phyloP scores from a whole-genome alignment of 257 asterid species.

The Ballota nigra region DNA sequence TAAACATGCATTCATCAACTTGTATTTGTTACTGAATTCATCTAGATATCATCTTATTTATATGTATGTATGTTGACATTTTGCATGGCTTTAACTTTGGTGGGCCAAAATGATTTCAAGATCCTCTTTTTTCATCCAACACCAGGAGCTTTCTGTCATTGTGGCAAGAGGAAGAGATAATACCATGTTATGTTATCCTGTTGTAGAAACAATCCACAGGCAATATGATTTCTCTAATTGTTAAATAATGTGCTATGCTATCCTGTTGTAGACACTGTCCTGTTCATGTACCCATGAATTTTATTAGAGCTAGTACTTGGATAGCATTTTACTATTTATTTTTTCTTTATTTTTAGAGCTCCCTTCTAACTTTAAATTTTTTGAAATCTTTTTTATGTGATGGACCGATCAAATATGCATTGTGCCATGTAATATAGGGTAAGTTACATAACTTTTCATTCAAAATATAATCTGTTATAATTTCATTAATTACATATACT shows the following conservation, averaged over 20 bases:
- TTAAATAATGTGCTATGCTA: background rate
- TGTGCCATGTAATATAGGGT: no score
- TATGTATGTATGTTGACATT: no score
- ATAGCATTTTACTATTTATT: background rate
- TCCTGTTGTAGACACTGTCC: background rate
- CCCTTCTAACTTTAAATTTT: background rate
- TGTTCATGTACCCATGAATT: background rate
- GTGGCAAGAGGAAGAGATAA: conserved; percentile 1
- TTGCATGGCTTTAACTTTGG: no score
- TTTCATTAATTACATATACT: no score
- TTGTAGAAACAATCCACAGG: conserved; percentile 93
- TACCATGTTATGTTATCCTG: conserved; percentile 55
- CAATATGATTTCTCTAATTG: conserved; percentile 21
- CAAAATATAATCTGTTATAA: no score
- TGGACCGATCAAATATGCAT: no score
- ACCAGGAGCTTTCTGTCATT: background rate
- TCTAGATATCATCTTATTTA: no score
- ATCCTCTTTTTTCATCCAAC: no score
- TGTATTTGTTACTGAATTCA: no score
- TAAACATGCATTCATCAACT: no score
- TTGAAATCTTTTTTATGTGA: background rate
- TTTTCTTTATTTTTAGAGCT: background rate
- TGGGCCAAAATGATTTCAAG: no score
- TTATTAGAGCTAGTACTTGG: background rate
- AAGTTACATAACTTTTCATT: no score